These are phyloP conservation scores for Chlorencoelia australis DNA, from an alignment of 2,329 filamentous ascomycete genomes.

Conservation along the genomic window DNA sequence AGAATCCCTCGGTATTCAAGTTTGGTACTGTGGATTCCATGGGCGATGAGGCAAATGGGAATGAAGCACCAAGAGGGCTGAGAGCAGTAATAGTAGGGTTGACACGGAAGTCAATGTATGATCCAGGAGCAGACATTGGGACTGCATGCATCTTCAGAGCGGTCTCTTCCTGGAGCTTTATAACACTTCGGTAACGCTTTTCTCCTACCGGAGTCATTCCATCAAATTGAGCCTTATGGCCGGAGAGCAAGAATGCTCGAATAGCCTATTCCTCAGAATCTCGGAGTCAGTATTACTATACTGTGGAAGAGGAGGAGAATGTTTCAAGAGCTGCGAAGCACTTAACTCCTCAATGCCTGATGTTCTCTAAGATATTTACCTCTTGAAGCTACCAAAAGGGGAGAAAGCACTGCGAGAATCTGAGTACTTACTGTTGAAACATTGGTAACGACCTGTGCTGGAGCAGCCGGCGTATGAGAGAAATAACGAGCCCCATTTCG, in stretches of 20 bases:
- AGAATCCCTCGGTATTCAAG: constrained; percentile 72
- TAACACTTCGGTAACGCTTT: constrained; percentile 71
- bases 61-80: constrained; percentile 52
- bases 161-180: constrained; percentile 62
- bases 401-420: too few relatives aligned
- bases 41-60: constrained; percentile 34
- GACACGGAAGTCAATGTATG: constrained; percentile 80
- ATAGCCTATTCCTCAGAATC: too few relatives aligned
- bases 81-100: constrained; percentile 86
- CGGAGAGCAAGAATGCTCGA: constrained; percentile 84
- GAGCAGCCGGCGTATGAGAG: constrained; percentile 74
- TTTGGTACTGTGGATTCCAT: constrained; percentile 41
- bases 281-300: too few relatives aligned
- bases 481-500: constrained; percentile 73
- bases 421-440: too few relatives aligned
- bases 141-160: constrained; percentile 54
- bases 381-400: too few relatives aligned
- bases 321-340: too few relatives aligned
- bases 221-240: constrained; percentile 80
- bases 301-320: too few relatives aligned
- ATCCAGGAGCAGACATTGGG: constrained; percentile 52
- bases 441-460: constrained; percentile 86
- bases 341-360: too few relatives aligned
- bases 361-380: too few relatives aligned
- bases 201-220: constrained; percentile 65